Evolutionary conservation across 2,329 filamentous ascomycete species (phyloP).

Genomic region (Diaporthe nobilis): DNA sequence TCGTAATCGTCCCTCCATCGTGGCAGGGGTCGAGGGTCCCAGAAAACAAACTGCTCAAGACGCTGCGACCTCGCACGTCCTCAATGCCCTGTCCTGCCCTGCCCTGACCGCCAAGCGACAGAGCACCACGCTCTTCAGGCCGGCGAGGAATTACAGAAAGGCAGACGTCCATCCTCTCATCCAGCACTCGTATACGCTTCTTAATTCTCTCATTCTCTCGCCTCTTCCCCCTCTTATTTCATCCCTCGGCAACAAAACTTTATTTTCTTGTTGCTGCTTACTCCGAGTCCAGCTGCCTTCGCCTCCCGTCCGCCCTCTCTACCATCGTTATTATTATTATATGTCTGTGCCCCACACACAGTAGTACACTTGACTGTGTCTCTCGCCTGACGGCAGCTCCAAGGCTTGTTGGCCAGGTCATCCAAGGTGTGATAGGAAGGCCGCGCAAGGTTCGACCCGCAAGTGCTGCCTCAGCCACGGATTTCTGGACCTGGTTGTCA

Average conservation of each 20-base stretch:
- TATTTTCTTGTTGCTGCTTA: constrained; percentile 8
- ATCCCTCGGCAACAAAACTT: constrained; percentile 18
- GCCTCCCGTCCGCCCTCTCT: background rate
- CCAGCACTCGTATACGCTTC: constrained; percentile 1
- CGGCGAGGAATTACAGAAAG: constrained; percentile 16
- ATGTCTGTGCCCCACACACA: constrained; percentile 26
- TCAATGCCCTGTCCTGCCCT: constrained; percentile 18
- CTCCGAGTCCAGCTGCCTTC: constrained; percentile 4
- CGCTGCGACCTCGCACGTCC: constrained; percentile 29
- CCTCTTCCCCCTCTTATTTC: background rate
- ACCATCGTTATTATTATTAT: background rate
- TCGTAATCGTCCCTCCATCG: constrained; percentile 26
- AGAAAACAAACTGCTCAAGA: constrained; percentile 18
- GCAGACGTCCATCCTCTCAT: constrained; percentile 23
- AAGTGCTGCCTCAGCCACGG: constrained; percentile 26
- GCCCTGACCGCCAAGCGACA: constrained; percentile 34
- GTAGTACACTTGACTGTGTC: constrained; percentile 10
- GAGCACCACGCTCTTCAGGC: constrained; percentile 27
- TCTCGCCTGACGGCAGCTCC: constrained; percentile 8
- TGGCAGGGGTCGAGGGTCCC: constrained; percentile 33
- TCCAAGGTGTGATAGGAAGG: constrained; percentile 6
- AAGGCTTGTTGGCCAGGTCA: background rate
- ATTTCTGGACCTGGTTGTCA: constrained; percentile 18
- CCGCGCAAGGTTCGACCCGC: constrained; percentile 13
- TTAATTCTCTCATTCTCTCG: constrained; percentile 27